Conservation (phyloP, 163 green algal genomes). For the Trebouxia gelatinosa region DNA sequence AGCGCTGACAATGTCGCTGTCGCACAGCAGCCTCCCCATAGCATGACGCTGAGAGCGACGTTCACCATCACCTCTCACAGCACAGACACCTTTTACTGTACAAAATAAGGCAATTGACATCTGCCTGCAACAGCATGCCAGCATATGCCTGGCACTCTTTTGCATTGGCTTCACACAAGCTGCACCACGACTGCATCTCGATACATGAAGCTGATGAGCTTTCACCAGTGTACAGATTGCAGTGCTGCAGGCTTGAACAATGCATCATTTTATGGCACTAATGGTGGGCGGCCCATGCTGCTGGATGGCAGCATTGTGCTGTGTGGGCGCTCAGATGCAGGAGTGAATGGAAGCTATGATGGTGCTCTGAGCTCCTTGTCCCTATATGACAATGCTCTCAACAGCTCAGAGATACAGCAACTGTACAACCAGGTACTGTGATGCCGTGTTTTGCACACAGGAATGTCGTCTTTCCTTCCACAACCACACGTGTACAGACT, state of each 20-base stretch:
- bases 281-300: conserved; percentile 40
- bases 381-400: conserved; percentile 42
- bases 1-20: too few relatives aligned
- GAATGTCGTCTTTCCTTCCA: neutral
- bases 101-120: neutral
- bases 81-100: too few relatives aligned
- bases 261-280: neutral
- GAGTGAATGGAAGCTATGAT: conserved; percentile 36
- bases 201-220: neutral
- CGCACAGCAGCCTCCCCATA: too few relatives aligned
- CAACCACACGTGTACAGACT: neutral
- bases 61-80: too few relatives aligned
- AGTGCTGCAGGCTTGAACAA: too few relatives aligned
- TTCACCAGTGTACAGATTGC: neutral
- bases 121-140: neutral
- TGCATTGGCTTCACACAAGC: neutral
- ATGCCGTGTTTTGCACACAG: neutral
- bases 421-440: conserved; percentile 18
- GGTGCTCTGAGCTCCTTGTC: conserved; percentile 47
- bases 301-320: conserved; percentile 42
- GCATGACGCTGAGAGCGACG: too few relatives aligned
- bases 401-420: conserved; percentile 20
- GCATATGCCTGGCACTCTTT: neutral
- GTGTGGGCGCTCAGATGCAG: conserved; percentile 43
- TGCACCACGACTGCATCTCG: neutral